A percentile compares a stretch with the other conserved stretches of the same genome.
phyloP scores from a whole-genome alignment of 345 rosid genomes.

The Hirschfeldia incana region DNA sequence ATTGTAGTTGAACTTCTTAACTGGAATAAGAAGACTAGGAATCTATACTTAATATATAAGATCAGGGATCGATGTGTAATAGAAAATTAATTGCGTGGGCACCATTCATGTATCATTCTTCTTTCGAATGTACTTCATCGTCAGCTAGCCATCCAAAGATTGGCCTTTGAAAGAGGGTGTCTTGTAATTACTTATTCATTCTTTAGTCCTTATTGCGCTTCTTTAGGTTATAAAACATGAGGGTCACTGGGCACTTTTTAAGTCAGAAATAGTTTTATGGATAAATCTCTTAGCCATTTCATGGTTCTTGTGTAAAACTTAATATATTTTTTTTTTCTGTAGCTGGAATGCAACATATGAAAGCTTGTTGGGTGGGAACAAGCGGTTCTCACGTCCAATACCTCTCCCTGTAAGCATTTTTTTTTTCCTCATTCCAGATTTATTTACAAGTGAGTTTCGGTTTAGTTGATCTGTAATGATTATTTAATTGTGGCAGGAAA shows the following conservation, averaged over 20 bases:
- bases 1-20: not conserved
- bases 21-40: not conserved
- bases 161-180: not conserved
- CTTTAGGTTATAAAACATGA: not conserved
- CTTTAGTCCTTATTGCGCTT: not conserved
- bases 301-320: not conserved
- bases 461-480: conserved; percentile 8
- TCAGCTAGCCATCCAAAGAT: not conserved
- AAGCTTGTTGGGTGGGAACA: conserved; percentile 58
- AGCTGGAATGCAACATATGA: conserved; percentile 75
- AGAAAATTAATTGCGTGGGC: not conserved
- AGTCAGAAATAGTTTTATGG: not conserved
- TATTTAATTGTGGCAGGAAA: conserved; percentile 48
- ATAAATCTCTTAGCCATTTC: not conserved
- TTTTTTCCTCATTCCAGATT: not conserved
- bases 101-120: not conserved
- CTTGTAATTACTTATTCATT: not conserved
- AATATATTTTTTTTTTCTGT: conserved; percentile 1
- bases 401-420: conserved; percentile 67
- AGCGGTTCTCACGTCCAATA: conserved; percentile 58
- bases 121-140: not conserved
- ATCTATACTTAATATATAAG: not conserved
- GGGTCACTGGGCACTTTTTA: too few species aligned
- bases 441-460: not conserved
- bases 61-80: not conserved